phyloP scores from a whole-genome alignment of 2,329 filamentous ascomycete species.

The Alternaria sp. region DNA sequence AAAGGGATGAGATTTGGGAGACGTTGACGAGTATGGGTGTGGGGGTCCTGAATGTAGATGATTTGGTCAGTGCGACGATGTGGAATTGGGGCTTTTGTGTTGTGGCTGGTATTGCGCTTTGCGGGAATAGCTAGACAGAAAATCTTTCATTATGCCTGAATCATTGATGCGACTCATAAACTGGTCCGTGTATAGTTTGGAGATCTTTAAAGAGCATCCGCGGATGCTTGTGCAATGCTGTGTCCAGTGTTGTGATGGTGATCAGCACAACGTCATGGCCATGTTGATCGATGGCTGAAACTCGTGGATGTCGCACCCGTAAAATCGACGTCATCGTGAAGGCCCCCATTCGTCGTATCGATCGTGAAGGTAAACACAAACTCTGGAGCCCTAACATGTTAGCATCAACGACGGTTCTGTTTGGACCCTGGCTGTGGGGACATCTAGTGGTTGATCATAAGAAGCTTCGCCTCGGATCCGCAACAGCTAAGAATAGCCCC shows the following conservation, averaged over 20 bases:
- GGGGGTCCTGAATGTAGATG: slow-evolving; percentile 30
- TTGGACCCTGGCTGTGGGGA: slow-evolving; percentile 7
- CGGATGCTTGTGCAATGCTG: neutral
- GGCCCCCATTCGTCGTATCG: neutral
- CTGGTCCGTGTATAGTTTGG: neutral
- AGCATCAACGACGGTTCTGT: neutral
- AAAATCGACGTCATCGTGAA: neutral
- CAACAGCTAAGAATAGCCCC: slow-evolving; percentile 6
- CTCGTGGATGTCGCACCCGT: neutral
- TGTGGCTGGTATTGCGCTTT: slow-evolving; percentile 32
- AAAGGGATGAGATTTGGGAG: slow-evolving; percentile 27
- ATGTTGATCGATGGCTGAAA: neutral
- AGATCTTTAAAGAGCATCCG: neutral
- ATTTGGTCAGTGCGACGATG: slow-evolving; percentile 28
- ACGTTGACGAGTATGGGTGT: slow-evolving; percentile 22
- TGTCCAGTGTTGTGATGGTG: neutral
- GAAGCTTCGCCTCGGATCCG: slow-evolving; percentile 6
- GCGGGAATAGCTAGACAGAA: slow-evolving; percentile 31
- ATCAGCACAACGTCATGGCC: neutral
- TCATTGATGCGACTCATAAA: neutral
- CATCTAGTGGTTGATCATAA: slow-evolving; percentile 8
- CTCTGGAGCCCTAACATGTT: neutral
- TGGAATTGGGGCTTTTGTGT: slow-evolving; percentile 22
- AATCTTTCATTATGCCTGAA: too few relatives aligned
- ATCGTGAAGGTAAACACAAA: neutral